Conservation (phyloP, 768 basidiomycete species). For the Pisolithus albus region DNA sequence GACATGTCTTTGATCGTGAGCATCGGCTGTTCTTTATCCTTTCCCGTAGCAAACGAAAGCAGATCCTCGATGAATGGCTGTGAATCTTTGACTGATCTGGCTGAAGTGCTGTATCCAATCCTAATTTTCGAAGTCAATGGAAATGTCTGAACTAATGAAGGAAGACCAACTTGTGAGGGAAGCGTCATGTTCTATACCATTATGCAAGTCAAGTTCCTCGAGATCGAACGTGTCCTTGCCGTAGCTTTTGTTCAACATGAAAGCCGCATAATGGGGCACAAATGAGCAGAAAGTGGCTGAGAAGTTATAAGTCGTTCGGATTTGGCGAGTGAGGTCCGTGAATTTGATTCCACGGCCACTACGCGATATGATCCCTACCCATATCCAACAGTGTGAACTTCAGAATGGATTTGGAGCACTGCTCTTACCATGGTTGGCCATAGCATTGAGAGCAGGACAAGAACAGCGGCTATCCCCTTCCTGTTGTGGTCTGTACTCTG, state of each 20-base stretch:
- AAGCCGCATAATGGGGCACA: constrained; percentile 51
- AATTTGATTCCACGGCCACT: constrained; percentile 68
- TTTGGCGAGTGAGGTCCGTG: constrained; percentile 24
- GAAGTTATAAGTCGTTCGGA: constrained; percentile 57
- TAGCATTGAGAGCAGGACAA: constrained; percentile 68
- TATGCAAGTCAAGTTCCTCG: constrained; percentile 57
- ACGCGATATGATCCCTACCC: constrained; percentile 36
- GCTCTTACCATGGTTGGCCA: constrained; percentile 70
- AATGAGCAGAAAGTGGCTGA: constrained; percentile 56
- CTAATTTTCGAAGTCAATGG: constrained; percentile 27
- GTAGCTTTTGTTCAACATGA: constrained; percentile 49
- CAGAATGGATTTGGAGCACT: neutral
- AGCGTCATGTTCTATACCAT: constrained; percentile 34
- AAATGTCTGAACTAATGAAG: neutral
- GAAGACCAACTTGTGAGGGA: constrained; percentile 18
- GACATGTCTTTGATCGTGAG: constrained; percentile 58
- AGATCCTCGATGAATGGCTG: constrained; percentile 46
- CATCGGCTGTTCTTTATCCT: constrained; percentile 40
- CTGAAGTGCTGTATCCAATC: constrained; percentile 42
- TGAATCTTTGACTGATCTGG: constrained; percentile 51
- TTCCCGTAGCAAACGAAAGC: constrained; percentile 52
- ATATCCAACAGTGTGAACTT: neutral
- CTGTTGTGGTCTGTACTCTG: constrained; percentile 51
- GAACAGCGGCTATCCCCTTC: constrained; percentile 62
- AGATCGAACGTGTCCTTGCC: constrained; percentile 52